Base-by-base conservation (phyloP, 1,284 basidiomycete species). In the Melampsora larici-populina region DNA sequence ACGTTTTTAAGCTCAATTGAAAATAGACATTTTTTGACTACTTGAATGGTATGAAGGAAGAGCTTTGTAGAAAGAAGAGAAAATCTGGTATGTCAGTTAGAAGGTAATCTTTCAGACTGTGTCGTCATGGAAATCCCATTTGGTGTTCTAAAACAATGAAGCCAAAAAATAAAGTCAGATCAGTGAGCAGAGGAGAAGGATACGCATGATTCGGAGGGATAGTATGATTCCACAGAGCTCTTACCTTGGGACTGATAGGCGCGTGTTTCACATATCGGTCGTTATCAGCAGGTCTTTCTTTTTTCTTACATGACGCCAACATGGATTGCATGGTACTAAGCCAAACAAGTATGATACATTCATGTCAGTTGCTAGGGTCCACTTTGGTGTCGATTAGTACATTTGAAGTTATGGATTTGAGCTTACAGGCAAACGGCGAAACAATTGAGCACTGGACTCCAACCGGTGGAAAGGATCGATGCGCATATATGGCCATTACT, bases 241-340 rank as follows among this genome's bases (percentile, higher is more conserved):
- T 65, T 68, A 68, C 73, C 88, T 92, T 92, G n/a, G 92, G 91
- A 83, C 92, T 91, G 64, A 91, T 89, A 6, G 91, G 92, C n/a
- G 91, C 92, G 76, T 86, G 87, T 66, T 86, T 85, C 48, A 93
- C 89, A 81, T 92, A 93, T 77, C 90, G 87, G 82, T 92, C 91
- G 82, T 93, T 92, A 81, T 91, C 91, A 78, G 87, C 85, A 2
- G 91, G 91, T 62, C 89, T 86, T 84, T 91, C 90, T 83, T 91
- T 91, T 84, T 87, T 89, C 90, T 90, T 92, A 87, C 90, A 92
- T 15, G 91, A 92, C 26, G 91, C 91, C 78, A 93, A 86, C 91
- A 93, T 93, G 81, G 91, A 92, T 85, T 93, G 91, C 66, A 93
- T 84, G 9, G 91, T 92, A 58, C 92, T 88, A 21, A 21, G 49